Evolutionary conservation across 139 green algal species (phyloP), one percentile per base, ranked within the genome.

Genomic region (Chlorella sp.): DNA sequence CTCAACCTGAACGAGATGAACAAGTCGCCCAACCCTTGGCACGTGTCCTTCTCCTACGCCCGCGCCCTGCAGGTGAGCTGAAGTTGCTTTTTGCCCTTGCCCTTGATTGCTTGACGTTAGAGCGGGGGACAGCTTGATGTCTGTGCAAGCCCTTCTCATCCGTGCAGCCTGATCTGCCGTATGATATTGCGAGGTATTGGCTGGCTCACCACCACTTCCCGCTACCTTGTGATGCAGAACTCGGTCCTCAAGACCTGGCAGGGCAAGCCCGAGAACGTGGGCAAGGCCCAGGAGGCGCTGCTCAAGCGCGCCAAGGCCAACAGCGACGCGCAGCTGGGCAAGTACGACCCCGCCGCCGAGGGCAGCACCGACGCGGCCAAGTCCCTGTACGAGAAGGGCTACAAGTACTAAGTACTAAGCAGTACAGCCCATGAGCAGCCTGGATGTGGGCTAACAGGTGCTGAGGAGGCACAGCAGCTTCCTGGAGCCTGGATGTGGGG

Each of bases 1-100:
- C 87, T 98, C 34, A 98, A 99, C 92, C 87, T 99, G 67, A 98
- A 99, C 86, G 95, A 94, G 83, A 99, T 99, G 95, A 99, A 99
- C 95, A 88, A 97, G 91, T 80, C 65, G 49, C 91, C 95, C 81
- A 99, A 99, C 93, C 95, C 95, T n/a, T 99, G 95, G 95, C 94
- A 98, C 86, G 95, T 99, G 87, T 99, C 95, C 55, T 99, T 99
- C 95, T 98, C 94, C n/a, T 99, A 99, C 86, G 95, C 95, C 26
- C 93, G 95, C 77, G 95, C 95, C 24, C 92, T 99, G 73, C 93
- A 96, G 86, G 72, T 77, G 29, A 33, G 67, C 32, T 59, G 42
- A 55, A 55, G 42, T 55, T n/a, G n/a, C 10, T 55, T 55, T 10
- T 55, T 10, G 42, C 10, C 17, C 42, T 24, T 17, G 42, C 17